These are phyloP conservation scores for Cenococcum geophilum DNA, from an alignment of 495 filamentous ascomycete genomes.

Conservation along the genomic window DNA sequence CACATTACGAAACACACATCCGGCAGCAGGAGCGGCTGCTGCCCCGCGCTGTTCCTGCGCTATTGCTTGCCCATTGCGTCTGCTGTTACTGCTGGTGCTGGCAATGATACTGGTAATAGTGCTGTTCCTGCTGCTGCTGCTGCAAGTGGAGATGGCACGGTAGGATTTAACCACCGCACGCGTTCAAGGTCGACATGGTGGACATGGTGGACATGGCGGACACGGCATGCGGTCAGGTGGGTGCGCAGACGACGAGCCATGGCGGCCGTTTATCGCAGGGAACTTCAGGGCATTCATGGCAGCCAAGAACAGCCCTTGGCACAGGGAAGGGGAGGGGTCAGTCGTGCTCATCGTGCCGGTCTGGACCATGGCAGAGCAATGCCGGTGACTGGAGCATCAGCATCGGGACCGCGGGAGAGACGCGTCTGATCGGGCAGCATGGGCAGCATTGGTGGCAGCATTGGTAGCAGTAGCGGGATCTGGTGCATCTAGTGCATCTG, in stretches of 20 bases:
- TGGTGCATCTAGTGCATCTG: too few relatives aligned
- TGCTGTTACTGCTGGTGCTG: too few relatives aligned
- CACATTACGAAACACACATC: constrained; percentile 26
- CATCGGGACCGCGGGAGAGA: neutral
- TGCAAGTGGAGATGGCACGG: neutral
- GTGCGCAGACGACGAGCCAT: neutral
- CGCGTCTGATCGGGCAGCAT: neutral
- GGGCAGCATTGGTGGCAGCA: too few relatives aligned
- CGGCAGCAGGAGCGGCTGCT: constrained; percentile 4
- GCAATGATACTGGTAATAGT: too few relatives aligned
- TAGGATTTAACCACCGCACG: neutral
- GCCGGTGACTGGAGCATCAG: neutral
- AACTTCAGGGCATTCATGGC: neutral
- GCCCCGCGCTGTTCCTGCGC: neutral
- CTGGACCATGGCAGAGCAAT: neutral
- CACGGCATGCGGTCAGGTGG: neutral
- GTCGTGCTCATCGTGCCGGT: neutral
- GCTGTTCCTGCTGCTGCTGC: neutral
- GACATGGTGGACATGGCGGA: too few relatives aligned
- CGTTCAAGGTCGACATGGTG: too few relatives aligned
- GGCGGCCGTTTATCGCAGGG: neutral
- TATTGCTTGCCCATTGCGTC: too few relatives aligned
- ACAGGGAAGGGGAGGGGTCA: neutral
- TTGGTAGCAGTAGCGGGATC: too few relatives aligned
- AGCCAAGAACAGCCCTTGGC: neutral